Conservation (phyloP, 192 early-diverging fungal species). For the Gryganskiella cystojenkinii region DNA sequence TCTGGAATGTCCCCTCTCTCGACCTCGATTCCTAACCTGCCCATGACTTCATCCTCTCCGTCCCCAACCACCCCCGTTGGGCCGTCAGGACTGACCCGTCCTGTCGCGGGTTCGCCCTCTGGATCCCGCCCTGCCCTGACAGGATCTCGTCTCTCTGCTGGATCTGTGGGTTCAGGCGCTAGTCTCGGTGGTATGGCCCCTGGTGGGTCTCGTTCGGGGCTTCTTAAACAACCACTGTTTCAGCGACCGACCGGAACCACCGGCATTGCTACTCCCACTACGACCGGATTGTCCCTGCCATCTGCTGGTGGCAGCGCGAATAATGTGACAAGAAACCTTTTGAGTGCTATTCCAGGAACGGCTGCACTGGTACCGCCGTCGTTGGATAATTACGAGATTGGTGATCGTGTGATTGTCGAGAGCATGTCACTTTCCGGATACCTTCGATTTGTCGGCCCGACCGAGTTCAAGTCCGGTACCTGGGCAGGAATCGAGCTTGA, state of each 20-base stretch:
- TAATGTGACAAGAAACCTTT: constrained; percentile 17
- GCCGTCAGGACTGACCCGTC: neutral
- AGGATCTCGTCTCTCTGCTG: constrained; percentile 25
- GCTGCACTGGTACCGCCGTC: constrained; percentile 47
- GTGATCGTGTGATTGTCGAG: constrained; percentile 73
- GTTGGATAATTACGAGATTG: constrained; percentile 53
- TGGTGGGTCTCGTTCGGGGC: constrained; percentile 7
- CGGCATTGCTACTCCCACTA: too few relatives aligned
- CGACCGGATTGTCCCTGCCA: neutral
- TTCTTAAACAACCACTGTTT: constrained; percentile 36
- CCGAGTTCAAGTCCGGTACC: constrained; percentile 77
- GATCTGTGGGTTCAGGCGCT: constrained; percentile 4
- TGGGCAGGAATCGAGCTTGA: constrained; percentile 89
- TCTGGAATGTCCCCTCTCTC: constrained; percentile 29
- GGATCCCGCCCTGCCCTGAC: constrained; percentile 24
- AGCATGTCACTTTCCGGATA: constrained; percentile 70
- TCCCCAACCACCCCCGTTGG: constrained; percentile 25
- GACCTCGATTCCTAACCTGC: constrained; percentile 29
- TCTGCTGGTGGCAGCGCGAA: neutral
- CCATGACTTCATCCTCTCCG: constrained; percentile 22
- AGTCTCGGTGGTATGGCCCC: neutral
- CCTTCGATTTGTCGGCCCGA: constrained; percentile 77
- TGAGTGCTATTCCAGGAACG: constrained; percentile 20
- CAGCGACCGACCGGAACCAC: constrained; percentile 21
- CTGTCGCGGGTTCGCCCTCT: constrained; percentile 20